A percentile compares a stretch with the other conserved stretches of the same genome.
These are phyloP conservation scores for Cystofilobasidium capitatum DNA, from an alignment of 768 basidiomycete species.

Conservation along the genomic window DNA sequence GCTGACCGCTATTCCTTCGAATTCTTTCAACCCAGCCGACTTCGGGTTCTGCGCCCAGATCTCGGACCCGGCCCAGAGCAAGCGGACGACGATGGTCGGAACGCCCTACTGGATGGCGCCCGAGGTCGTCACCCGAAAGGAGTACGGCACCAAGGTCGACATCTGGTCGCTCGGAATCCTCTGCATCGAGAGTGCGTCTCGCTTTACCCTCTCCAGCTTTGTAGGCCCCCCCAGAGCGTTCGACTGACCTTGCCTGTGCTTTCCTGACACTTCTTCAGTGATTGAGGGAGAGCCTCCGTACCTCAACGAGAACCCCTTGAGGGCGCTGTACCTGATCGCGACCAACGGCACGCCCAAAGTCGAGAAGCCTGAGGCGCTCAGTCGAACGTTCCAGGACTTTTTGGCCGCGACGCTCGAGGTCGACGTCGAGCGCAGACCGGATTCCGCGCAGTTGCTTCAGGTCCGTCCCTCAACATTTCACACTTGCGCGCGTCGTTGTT, in stretches of 20 bases:
- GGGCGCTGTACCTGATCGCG: slow-evolving; percentile 93
- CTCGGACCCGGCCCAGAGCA: slow-evolving; percentile 45
- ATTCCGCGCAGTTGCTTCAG: slow-evolving; percentile 66
- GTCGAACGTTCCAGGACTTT: slow-evolving; percentile 76
- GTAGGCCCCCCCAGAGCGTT: neutral
- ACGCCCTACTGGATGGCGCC: slow-evolving; percentile 99
- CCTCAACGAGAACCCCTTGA: slow-evolving; percentile 89
- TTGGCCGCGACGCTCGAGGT: slow-evolving; percentile 81
- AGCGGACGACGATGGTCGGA: slow-evolving; percentile 96
- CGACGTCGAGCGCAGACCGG: slow-evolving; percentile 86
- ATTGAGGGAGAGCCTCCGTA: slow-evolving; percentile 97
- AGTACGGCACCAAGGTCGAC: slow-evolving; percentile 97
- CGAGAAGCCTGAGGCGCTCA: slow-evolving; percentile 72
- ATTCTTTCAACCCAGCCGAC: slow-evolving; percentile 34
- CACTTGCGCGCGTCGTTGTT: neutral
- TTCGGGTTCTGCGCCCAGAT: slow-evolving; percentile 42
- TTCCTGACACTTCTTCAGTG: slow-evolving; percentile 48
- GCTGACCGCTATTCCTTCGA: slow-evolving; percentile 16
- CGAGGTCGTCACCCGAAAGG: slow-evolving; percentile 92
- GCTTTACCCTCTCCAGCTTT: neutral
- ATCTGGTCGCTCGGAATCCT: slow-evolving; percentile 96
- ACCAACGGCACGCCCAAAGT: slow-evolving; percentile 97
- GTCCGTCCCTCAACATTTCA: slow-evolving; percentile 43
- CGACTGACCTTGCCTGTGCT: slow-evolving; percentile 10
- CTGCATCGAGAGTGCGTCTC: slow-evolving; percentile 40